Base-by-base conservation (phyloP, 805 yeast species). In the Tetrapisispora nanseiensis region DNA sequence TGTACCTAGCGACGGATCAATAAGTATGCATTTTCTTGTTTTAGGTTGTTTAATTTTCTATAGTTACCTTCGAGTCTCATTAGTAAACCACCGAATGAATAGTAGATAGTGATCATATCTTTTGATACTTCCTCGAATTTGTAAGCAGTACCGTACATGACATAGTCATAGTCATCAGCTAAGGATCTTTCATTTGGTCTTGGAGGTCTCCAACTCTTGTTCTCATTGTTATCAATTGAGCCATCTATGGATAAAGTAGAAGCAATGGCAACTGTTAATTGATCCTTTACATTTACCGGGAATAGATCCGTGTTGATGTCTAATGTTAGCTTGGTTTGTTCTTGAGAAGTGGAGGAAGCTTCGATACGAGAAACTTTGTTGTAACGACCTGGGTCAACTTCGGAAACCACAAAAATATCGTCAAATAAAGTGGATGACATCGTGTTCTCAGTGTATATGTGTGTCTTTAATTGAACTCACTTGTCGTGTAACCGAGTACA, bases 131-230 rank as follows among this genome's bases (percentile, higher is more conserved):
- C 98, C 62, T 90, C 96, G 59, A 92, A 92, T 63, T 90, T 89
- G 71, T 92, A 92, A 36, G 92, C 95, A 6, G 95, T 87, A 42
- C 98, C 98, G 62, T 89, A 80, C 97, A 92, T 90, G 51, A 92
- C 97, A 56, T 92, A 92, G 63, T 90, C 97, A 68, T 87, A 90
- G 59, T 92, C 97, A 62, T 90, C 97, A 51, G 96, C 95, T 55
- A 90, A 72, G 6, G 94, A 76, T 57, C 82, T 76, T 52, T 87
- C 95, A 45, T 81, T 84, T 11, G 83, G 74, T 63, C 75, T 83
- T 35, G 95, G 95, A 16, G 71, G 70, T 57, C 71, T 68, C 72
- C 72, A 68, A 19, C 69, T 65, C 20, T 47, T 48, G 32, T 60
- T 51, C n/a, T 55, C 55, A 4, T 52, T 49, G 11, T 48, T 42